These are phyloP conservation scores for Mortierella sp. DNA, from an alignment of 371 early-diverging fungal genomes.

Conservation along the genomic window DNA sequence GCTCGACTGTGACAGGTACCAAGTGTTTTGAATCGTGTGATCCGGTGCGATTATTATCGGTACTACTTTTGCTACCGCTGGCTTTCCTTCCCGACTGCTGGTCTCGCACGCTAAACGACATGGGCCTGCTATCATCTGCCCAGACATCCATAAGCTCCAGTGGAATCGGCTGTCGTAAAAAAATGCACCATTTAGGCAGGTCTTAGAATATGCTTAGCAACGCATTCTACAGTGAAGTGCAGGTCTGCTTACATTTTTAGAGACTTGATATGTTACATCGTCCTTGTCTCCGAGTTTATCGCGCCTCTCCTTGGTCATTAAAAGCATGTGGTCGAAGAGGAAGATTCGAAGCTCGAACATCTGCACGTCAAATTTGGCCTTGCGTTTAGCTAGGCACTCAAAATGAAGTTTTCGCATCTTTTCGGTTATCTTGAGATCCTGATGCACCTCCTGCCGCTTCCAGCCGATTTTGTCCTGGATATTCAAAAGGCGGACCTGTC, in stretches of 20 bases:
- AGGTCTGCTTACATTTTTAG: conserved; percentile 51
- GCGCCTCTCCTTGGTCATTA: conserved; percentile 79
- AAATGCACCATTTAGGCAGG: too few species aligned
- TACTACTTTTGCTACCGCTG: too few species aligned
- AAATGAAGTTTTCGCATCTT: conserved; percentile 78
- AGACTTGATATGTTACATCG: conserved; percentile 64
- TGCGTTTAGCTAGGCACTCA: conserved; percentile 82
- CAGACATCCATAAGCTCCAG: conserved; percentile 74
- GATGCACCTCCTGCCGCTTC: conserved; percentile 57
- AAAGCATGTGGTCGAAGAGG: conserved; percentile 86
- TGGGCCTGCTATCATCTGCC: conserved; percentile 65
- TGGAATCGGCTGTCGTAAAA: conserved; percentile 79
- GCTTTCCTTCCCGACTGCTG: too few species aligned
- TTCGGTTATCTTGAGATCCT: conserved; percentile 79
- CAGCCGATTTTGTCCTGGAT: conserved; percentile 65
- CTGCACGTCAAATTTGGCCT: conserved; percentile 72
- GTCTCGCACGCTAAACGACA: conserved; percentile 9
- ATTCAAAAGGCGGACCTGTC: conserved; percentile 72
- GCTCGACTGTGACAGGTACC: conserved; percentile 30
- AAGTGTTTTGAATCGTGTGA: conserved; percentile 14
- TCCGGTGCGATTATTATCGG: conserved; percentile 3
- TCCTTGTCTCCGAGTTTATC: conserved; percentile 58
- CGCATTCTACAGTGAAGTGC: too few species aligned
- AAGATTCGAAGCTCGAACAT: conserved; percentile 78
- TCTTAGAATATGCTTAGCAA: too few species aligned